Conservation (phyloP, 108 stramenopile species). For the Cylindrotheca closterium region DNA sequence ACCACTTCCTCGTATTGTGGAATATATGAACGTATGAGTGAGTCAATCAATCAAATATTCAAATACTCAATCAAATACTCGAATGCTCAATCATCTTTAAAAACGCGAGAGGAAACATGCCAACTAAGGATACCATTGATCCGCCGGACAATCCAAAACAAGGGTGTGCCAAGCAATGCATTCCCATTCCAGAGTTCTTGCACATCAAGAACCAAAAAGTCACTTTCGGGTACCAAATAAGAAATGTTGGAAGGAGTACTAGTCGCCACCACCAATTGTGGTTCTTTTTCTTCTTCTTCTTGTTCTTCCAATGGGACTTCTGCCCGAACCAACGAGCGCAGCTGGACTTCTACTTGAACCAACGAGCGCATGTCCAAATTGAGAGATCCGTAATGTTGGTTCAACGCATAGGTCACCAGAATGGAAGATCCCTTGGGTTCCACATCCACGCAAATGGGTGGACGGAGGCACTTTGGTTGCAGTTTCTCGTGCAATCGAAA, state of each 20-base stretch:
- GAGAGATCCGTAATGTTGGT: slow-evolving; percentile 16
- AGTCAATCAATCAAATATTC: too few relatives aligned
- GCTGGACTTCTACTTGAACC: slow-evolving; percentile 19
- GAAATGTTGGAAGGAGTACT: slow-evolving; percentile 9
- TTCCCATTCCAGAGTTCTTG: slow-evolving; percentile 30
- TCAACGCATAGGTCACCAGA: slow-evolving; percentile 8
- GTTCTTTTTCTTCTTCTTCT: too few relatives aligned
- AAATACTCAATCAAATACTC: too few relatives aligned
- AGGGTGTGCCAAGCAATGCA: slow-evolving; percentile 3
- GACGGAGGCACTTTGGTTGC: slow-evolving; percentile 6
- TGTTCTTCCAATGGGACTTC: too few relatives aligned
- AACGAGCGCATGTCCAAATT: slow-evolving; percentile 2
- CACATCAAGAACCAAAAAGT: slow-evolving; percentile 20
- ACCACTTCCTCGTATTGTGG: too few relatives aligned
- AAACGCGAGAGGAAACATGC: too few relatives aligned
- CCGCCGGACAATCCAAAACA: slow-evolving; percentile 17
- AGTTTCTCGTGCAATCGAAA: slow-evolving; percentile 15
- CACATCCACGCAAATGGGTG: slow-evolving; percentile 26
- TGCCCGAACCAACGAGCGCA: too few relatives aligned
- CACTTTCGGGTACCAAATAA: slow-evolving; percentile 22
- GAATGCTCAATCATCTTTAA: too few relatives aligned
- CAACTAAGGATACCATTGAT: slow-evolving; percentile 27
- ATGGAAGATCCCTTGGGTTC: slow-evolving; percentile 20
- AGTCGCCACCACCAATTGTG: too few relatives aligned
- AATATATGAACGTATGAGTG: too few relatives aligned